Conservation (phyloP, 2,329 filamentous ascomycete species). For the Paecilomyces niveus region DNA sequence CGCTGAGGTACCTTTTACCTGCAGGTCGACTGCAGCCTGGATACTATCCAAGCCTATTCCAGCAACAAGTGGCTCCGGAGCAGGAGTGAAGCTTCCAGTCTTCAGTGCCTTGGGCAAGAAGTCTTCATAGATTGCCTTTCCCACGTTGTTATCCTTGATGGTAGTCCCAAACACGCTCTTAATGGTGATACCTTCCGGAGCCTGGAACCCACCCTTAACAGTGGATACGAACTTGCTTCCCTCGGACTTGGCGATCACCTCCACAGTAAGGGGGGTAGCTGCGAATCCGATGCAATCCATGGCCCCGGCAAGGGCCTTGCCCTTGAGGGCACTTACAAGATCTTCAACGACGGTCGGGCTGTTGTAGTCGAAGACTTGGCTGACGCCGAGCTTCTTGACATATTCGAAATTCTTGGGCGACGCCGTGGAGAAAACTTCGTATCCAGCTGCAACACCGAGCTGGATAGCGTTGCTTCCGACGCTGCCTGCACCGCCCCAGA, state of each 20-base stretch:
- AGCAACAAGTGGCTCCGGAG: slow-evolving; percentile 31
- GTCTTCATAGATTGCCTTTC: slow-evolving; percentile 24
- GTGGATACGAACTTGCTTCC: slow-evolving; percentile 13
- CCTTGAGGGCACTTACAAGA: slow-evolving; percentile 8
- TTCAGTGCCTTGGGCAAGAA: slow-evolving; percentile 34
- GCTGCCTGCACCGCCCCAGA: slow-evolving; percentile 48
- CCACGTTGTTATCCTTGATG: slow-evolving; percentile 19
- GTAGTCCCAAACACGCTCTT: slow-evolving; percentile 19
- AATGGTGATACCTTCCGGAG: slow-evolving; percentile 13
- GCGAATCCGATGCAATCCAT: slow-evolving; percentile 3
- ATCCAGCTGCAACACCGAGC: slow-evolving; percentile 33
- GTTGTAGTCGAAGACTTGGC: slow-evolving; percentile 40
- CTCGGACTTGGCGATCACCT: slow-evolving; percentile 1
- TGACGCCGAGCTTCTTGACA: slow-evolving; percentile 39
- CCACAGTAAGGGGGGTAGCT: slow-evolving; percentile 1
- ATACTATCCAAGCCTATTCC: slow-evolving; percentile 35
- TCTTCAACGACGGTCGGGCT: slow-evolving; percentile 7
- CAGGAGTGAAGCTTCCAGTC: slow-evolving; percentile 28
- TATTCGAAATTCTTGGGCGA: slow-evolving; percentile 39
- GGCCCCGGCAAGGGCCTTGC: slow-evolving; percentile 8
- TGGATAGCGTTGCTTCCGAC: slow-evolving; percentile 42
- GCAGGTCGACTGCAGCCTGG: slow-evolving; percentile 31
- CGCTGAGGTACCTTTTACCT: slow-evolving; percentile 33
- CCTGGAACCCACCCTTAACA: background rate
- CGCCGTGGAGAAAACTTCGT: slow-evolving; percentile 34